phyloP scores from a whole-genome alignment of 108 stramenopile genomes.

The Cyclotella distinguenda region DNA sequence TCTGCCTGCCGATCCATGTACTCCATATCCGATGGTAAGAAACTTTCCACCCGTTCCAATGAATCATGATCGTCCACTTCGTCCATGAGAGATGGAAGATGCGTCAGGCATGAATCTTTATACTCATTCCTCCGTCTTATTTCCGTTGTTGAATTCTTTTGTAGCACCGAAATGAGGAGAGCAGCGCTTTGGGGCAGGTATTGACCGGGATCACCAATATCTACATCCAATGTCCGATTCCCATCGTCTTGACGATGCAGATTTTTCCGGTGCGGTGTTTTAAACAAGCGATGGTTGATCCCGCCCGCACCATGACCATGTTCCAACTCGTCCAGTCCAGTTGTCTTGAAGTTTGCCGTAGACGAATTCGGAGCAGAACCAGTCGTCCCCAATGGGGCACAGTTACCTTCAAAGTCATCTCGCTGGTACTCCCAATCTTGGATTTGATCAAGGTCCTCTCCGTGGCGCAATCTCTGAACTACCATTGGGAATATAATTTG shows the following conservation, averaged over 20 bases:
- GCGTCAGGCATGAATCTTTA: neutral
- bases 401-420: conserved; percentile 8
- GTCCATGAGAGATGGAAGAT: conserved; percentile 12
- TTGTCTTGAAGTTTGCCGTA: conserved; percentile 14
- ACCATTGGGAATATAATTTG: conserved; percentile 17
- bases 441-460: neutral
- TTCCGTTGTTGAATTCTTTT: conserved; percentile 8
- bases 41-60: neutral
- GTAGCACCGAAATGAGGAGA: conserved; percentile 19
- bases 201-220: conserved; percentile 20
- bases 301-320: neutral
- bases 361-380: neutral
- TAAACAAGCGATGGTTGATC: too few relatives aligned
- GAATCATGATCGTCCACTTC: neutral
- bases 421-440: neutral
- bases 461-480: conserved; percentile 6
- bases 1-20: conserved; percentile 26
- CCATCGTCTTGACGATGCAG: neutral
- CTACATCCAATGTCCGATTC: conserved; percentile 5
- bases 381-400: conserved; percentile 12
- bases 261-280: neutral
- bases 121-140: neutral
- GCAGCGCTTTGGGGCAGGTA: conserved; percentile 47
- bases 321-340: conserved; percentile 12
- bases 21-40: conserved; percentile 6